Conservation (phyloP, 257 asterid genomes). For the Pogostemon cablin region DNA sequence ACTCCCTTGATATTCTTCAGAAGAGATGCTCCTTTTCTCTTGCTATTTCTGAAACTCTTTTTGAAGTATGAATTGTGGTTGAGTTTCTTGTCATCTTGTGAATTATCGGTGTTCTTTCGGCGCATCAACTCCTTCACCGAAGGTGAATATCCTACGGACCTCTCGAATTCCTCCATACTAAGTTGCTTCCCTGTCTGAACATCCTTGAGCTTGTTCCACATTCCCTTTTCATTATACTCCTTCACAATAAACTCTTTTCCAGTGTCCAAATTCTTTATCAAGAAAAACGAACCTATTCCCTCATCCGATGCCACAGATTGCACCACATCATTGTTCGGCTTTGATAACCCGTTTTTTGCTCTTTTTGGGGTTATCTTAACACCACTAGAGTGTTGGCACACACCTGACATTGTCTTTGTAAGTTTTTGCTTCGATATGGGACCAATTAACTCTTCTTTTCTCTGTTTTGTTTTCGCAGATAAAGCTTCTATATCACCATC, state of each 20-base stretch:
- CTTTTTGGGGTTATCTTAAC: constrained; percentile 41
- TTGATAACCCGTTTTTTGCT: constrained; percentile 29
- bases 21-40: constrained; percentile 73
- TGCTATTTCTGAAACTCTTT: constrained; percentile 77
- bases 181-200: constrained; percentile 88
- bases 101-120: constrained; percentile 37
- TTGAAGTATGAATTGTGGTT: constrained; percentile 48
- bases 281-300: constrained; percentile 58
- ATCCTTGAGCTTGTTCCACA: constrained; percentile 87
- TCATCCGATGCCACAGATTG: constrained; percentile 37
- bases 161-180: constrained; percentile 91
- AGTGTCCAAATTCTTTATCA: constrained; percentile 89
- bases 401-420: constrained; percentile 72
- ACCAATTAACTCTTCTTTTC: constrained; percentile 80
- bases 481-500: constrained; percentile 69
- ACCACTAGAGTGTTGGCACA: constrained; percentile 37
- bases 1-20: constrained; percentile 65
- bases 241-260: constrained; percentile 87
- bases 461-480: constrained; percentile 56
- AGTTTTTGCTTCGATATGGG: constrained; percentile 69
- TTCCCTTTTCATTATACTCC: constrained; percentile 71
- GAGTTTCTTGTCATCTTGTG: constrained; percentile 46
- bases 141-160: constrained; percentile 76
- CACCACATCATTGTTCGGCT: constrained; percentile 32
- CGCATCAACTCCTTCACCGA: constrained; percentile 85